phyloP scores from a whole-genome alignment of 2,329 filamentous ascomycete species.

The Plectosphaerella cucumerina region DNA sequence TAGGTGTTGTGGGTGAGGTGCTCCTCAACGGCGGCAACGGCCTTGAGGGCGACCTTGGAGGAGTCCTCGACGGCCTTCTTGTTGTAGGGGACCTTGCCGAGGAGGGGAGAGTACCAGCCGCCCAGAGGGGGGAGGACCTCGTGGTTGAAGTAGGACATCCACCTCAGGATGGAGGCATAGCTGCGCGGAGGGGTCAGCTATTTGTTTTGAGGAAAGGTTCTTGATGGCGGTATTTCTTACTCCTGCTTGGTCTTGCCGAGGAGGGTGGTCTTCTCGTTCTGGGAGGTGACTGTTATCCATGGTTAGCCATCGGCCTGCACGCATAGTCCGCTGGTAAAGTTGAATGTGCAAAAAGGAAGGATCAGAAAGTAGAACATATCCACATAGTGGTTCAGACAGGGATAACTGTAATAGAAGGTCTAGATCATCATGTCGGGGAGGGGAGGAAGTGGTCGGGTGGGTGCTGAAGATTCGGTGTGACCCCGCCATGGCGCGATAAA shows the following conservation, averaged over 20 bases:
- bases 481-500: conserved; percentile 5
- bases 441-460: conserved; percentile 4
- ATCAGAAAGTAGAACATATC: conserved; percentile 87
- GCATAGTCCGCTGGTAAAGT: conserved; percentile 16
- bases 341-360: conserved; percentile 21
- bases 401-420: conserved; percentile 88
- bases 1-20: conserved; percentile 92
- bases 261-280: conserved; percentile 99
- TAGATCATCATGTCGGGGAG: conserved; percentile 60
- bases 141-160: conserved; percentile 94
- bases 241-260: conserved; percentile 99
- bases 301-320: conserved; percentile 23
- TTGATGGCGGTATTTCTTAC: conserved; percentile 36
- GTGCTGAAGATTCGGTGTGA: neutral
- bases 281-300: conserved; percentile 73
- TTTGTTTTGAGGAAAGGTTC: neutral
- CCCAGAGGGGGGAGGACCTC: conserved; percentile 74
- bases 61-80: conserved; percentile 92
- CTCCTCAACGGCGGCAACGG: conserved; percentile 70
- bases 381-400: conserved; percentile 88
- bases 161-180: conserved; percentile 95
- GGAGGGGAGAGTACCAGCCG: conserved; percentile 81
- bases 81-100: conserved; percentile 85
- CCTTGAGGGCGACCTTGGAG: conserved; percentile 64
- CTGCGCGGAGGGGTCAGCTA: conserved; percentile 30